Conservation (phyloP, 768 basidiomycete species). For the Trametes meyenii region DNA sequence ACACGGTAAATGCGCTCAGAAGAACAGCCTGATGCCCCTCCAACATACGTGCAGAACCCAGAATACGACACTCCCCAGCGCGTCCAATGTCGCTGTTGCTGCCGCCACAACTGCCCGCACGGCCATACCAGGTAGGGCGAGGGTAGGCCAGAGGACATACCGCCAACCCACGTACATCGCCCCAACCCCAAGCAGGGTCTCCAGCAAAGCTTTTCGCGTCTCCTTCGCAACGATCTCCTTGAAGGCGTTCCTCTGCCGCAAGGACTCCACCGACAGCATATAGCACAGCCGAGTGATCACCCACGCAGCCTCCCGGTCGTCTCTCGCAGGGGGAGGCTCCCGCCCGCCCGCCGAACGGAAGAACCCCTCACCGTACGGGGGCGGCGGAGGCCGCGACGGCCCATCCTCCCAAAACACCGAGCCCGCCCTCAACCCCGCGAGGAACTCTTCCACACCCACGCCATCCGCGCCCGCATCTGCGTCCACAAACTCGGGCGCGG, state of each 20-base stretch:
- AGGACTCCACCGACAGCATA: neutral
- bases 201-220: neutral
- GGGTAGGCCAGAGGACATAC: neutral
- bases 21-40: neutral
- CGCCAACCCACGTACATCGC: neutral
- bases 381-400: too few species aligned
- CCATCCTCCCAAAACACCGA: too few species aligned
- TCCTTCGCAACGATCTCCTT: neutral
- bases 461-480: too few species aligned
- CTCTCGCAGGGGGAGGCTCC: neutral
- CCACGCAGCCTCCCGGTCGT: neutral
- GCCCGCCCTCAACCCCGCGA: neutral
- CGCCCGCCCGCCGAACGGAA: too few species aligned
- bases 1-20: neutral
- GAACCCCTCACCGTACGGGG: too few species aligned
- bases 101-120: neutral
- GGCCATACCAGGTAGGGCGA: neutral
- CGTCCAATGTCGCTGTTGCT: neutral
- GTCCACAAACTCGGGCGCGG: too few species aligned
- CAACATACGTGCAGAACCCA: neutral
- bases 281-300: neutral
- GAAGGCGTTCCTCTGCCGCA: neutral
- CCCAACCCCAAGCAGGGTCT: neutral
- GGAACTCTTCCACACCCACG: neutral
- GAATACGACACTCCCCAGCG: neutral